Percentiles rank a stretch among this genome's conserved stretches.
Conservation (phyloP, 352 stramenopile species). For the Pythium monospermum region DNA sequence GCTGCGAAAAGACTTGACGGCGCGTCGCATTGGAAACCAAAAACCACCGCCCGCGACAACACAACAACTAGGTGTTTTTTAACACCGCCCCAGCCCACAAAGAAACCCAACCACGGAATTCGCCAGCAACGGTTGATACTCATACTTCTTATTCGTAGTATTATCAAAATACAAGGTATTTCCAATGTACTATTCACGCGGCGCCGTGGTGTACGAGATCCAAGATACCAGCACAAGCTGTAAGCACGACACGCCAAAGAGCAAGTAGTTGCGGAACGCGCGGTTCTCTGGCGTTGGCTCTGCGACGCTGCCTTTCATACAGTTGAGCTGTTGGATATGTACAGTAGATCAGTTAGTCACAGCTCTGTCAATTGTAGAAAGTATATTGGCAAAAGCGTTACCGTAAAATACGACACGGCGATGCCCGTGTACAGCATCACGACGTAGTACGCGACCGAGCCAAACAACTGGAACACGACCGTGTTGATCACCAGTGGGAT, state of each 20-base stretch:
- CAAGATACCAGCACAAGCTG: conserved; percentile 78
- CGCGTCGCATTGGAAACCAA: too few relatives aligned
- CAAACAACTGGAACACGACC: conserved; percentile 81
- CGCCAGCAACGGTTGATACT: neutral
- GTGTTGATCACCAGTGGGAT: conserved; percentile 95
- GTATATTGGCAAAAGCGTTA: conserved; percentile 29
- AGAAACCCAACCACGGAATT: conserved; percentile 6
- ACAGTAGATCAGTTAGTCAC: conserved; percentile 1
- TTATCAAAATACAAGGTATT: neutral
- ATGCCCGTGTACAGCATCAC: conserved; percentile 92
- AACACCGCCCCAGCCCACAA: conserved; percentile 59
- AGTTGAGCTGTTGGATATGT: conserved; percentile 55
- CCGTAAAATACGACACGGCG: conserved; percentile 93
- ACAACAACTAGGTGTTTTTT: conserved; percentile 71
- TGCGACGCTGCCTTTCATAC: conserved; percentile 81
- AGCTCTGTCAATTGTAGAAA: neutral
- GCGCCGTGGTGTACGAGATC: conserved; percentile 82
- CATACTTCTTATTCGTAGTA: neutral
- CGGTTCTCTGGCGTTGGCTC: conserved; percentile 71
- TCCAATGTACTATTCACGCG: conserved; percentile 49
- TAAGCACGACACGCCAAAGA: conserved; percentile 80
- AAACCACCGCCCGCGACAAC: too few relatives aligned
- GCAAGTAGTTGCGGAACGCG: conserved; percentile 81
- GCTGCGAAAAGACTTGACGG: too few relatives aligned
- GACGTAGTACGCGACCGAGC: conserved; percentile 89